phyloP scores from a whole-genome alignment of 179 eudicot species.

The Beta lomatogona region DNA sequence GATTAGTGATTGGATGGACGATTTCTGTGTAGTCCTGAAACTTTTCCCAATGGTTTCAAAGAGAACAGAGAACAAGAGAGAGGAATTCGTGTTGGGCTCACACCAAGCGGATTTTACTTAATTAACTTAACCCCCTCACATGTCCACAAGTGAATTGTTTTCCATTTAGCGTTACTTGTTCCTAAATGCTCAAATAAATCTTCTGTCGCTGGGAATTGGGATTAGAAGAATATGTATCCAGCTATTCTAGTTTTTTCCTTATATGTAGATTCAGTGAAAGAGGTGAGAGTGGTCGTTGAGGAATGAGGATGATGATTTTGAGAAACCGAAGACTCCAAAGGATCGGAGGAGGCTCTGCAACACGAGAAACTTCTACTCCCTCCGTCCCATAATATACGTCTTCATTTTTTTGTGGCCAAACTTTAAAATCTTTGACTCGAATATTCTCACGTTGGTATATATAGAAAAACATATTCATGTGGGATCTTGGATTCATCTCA shows the following conservation, averaged over 20 bases:
- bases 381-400: too few relatives aligned
- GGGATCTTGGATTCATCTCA: too few relatives aligned
- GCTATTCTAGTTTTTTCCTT: not conserved
- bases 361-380: conserved; percentile 46
- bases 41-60: not conserved
- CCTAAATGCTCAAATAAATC: not conserved
- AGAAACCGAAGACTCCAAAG: conserved; percentile 37
- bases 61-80: too few relatives aligned
- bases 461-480: too few relatives aligned
- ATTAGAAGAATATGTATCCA: not conserved
- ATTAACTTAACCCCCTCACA: too few relatives aligned
- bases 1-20: conserved; percentile 4
- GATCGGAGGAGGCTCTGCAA: conserved; percentile 47
- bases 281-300: conserved; percentile 69
- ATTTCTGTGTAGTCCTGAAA: not conserved
- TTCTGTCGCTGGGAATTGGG: not conserved
- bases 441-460: too few relatives aligned
- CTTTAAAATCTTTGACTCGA: too few relatives aligned
- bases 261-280: conserved; percentile 38
- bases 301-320: conserved; percentile 33
- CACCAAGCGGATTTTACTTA: too few relatives aligned
- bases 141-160: too few relatives aligned
- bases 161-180: too few relatives aligned
- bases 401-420: too few relatives aligned
- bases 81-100: too few relatives aligned